phyloP scores from a whole-genome alignment of 495 filamentous ascomycete species.

The Xylaria curta region DNA sequence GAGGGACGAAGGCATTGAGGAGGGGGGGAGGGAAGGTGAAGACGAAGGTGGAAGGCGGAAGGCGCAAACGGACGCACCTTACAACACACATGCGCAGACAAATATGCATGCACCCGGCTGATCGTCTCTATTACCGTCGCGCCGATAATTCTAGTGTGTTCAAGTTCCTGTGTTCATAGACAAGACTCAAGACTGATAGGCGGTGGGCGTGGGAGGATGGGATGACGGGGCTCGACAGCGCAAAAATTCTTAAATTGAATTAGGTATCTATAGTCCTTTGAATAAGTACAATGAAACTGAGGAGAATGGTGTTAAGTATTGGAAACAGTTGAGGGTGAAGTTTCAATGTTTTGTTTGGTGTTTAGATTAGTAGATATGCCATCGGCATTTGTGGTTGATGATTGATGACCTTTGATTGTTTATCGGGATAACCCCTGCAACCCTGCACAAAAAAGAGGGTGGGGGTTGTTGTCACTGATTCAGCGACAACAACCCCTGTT shows the following conservation, averaged over 20 bases:
- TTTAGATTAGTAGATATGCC: not conserved
- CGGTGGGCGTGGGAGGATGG: not conserved
- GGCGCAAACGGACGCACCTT: constrained; percentile 7
- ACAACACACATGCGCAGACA: not conserved
- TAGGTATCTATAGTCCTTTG: not conserved
- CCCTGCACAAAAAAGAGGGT: not conserved
- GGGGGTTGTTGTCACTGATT: not conserved
- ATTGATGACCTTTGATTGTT: not conserved
- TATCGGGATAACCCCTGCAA: constrained; percentile 1
- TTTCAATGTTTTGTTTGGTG: not conserved
- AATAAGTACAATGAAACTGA: not conserved
- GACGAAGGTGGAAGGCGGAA: not conserved
- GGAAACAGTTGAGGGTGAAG: not conserved
- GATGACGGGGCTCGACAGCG: not conserved
- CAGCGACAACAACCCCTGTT: not conserved
- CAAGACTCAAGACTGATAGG: not conserved
- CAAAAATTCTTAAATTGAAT: not conserved
- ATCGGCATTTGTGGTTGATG: not conserved
- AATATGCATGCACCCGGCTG: not conserved
- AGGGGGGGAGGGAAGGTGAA: not conserved
- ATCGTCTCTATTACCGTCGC: not conserved
- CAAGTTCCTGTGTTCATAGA: not conserved
- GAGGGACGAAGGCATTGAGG: not conserved
- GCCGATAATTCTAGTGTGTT: not conserved
- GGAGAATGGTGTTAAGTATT: not conserved